Base-by-base conservation (phyloP, 495 filamentous ascomycete genomes). In the Niebla homalea region DNA sequence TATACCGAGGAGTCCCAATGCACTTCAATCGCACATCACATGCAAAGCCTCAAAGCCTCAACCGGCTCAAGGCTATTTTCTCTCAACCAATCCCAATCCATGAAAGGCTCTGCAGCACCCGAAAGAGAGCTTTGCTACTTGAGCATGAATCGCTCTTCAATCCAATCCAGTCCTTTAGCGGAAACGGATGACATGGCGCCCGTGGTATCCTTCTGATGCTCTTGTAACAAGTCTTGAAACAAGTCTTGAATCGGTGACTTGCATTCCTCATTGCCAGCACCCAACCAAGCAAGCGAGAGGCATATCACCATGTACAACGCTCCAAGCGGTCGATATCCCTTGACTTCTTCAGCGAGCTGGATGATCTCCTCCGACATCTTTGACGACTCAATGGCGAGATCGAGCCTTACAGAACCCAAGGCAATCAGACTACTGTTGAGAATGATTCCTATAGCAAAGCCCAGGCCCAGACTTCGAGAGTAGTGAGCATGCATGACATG, bases 381-480 rank as follows among this genome's bases (percentile, higher is more conserved):
- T 3, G 40, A 51, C 4, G 64, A 56, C 22, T 71, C 67, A 7
- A 52, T n/a, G 6, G 29, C 19, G 0, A 60, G 37, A 0, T 15
- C 36, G 0, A 11, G 25, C 32, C 57, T 54, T 1, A 45, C 29
- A 15, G 50, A 41, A 4, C 53, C 56, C 19, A 71, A 50, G 10
- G 55, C 53, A 15, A 48, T 47, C 3, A 67, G 51, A 14, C 66
- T 52, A 39, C 61, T 62, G 25, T 71, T 70, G 36, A 69, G 60
- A 22, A 66, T 57, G 1, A 63, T 47, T 0, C 55, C 55, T n/a
- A 65, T 60, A 2, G 57, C 54, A 0, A 72, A 46, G 4, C 55
- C 64, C 7, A 70, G 48, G 0, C 59, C 64, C 48, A 70, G 66
- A 7, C 57, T 58, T 15, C 69, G 64, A 25, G 64, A 58, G 48